phyloP scores from a whole-genome alignment of 495 filamentous ascomycete species.

The Hypoxylon lenormandii region DNA sequence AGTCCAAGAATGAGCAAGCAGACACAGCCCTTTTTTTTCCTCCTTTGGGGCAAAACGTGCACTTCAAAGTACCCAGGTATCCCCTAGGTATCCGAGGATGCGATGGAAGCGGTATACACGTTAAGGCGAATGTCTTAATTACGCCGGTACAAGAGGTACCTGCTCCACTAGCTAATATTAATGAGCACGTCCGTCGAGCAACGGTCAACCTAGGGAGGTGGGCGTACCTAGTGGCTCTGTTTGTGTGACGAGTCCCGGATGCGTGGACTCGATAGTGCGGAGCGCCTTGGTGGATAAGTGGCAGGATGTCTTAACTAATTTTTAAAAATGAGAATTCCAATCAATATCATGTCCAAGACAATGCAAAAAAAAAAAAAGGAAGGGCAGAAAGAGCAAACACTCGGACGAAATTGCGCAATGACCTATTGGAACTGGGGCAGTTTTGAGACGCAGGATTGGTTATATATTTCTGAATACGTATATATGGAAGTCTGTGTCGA shows the following conservation, averaged over 20 bases:
- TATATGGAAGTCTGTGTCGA: constrained; percentile 12
- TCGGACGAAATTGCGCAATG: constrained; percentile 21
- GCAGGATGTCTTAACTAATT: constrained; percentile 5
- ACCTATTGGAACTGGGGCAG: constrained; percentile 5
- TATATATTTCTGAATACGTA: constrained; percentile 16
- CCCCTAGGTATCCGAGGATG: constrained; percentile 27
- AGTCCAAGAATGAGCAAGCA: constrained; percentile 22
- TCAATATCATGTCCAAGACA: constrained; percentile 34
- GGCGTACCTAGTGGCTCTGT: constrained; percentile 35
- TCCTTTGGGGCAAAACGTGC: constrained; percentile 19
- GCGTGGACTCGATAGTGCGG: constrained; percentile 44
- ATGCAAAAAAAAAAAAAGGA: neutral
- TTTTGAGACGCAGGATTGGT: constrained; percentile 34
- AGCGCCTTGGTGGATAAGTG: constrained; percentile 40
- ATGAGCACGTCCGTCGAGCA: constrained; percentile 29
- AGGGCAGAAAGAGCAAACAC: constrained; percentile 3
- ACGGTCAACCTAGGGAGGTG: constrained; percentile 34
- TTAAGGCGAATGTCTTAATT: constrained; percentile 18
- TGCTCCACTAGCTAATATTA: constrained; percentile 45
- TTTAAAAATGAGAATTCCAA: constrained; percentile 11
- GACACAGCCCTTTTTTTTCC: constrained; percentile 35
- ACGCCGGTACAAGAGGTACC: constrained; percentile 9
- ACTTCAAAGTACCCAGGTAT: constrained; percentile 34
- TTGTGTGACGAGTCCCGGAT: constrained; percentile 41
- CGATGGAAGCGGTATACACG: constrained; percentile 33